Evolutionary conservation across 345 rosid genomes (phyloP), one percentile per base, ranked within the genome.

Genomic region (Carallia brachiata): DNA sequence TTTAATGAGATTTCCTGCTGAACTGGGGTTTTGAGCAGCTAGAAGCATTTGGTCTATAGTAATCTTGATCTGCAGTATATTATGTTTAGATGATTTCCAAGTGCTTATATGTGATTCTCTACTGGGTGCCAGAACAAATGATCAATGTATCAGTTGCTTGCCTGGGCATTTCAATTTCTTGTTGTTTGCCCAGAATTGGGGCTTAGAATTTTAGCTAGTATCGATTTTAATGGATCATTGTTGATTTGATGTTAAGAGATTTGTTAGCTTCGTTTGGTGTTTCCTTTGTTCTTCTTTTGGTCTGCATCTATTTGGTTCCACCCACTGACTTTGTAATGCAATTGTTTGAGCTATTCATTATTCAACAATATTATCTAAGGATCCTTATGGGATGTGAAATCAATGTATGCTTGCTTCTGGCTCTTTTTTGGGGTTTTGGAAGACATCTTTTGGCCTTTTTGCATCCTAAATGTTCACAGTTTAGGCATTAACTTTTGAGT

Each of bases 401-500:
- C 36, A 37, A 62, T 17, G 40, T 56, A 19, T 36, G 32, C 27
- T 36, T 36, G 67, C 39, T 17, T 71, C 53, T 27, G 66, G n/a
- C 28, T 18, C 53, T 54, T 62, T 70, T 53, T 53, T 17, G 48
- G 37, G 36, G 7, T 62, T 53, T 53, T 2, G 39, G 36, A 2
- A 15, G 60, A 10, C 50, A 44, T 12, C 50, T 44, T 44, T 12
- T 44, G 50, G 17, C 16, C 50, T 44, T 59, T 39, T 34, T 52
- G 7, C n/a, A 10, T 17, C 55, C 27, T 34, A 34, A 10, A 63
- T 69, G 63, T 39, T 44, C 17, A 36, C 4, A 39, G 55, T 44
- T 58, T 44, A 19, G 44, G 48, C 31, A 6, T 57, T 62, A 17
- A 48, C 3, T 13, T n/a, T 61, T 44, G 53, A 48, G 73, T 75